These are phyloP conservation scores for Metarhizium robertsii DNA, from an alignment of 2,329 filamentous ascomycete species.

Conservation along the genomic window DNA sequence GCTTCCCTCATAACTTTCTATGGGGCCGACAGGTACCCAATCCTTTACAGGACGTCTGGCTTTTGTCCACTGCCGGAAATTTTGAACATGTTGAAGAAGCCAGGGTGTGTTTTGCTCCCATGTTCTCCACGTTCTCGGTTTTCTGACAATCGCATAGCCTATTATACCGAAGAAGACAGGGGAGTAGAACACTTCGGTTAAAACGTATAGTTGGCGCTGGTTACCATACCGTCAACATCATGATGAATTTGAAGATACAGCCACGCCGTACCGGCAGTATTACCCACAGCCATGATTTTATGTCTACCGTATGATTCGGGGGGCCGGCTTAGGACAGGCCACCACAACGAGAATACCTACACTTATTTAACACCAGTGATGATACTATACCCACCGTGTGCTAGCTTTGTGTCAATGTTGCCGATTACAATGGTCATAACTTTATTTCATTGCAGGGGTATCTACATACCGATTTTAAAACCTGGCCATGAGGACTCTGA, in stretches of 20 bases:
- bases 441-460: slow-evolving; percentile 19
- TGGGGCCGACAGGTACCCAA: slow-evolving; percentile 29
- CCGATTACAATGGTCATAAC: background rate
- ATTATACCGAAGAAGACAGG: slow-evolving; percentile 30
- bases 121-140: background rate
- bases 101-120: slow-evolving; percentile 19
- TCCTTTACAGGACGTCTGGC: slow-evolving; percentile 30
- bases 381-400: background rate
- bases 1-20: slow-evolving; percentile 57
- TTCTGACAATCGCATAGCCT: slow-evolving; percentile 20
- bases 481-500: background rate
- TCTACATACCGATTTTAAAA: slow-evolving; percentile 18
- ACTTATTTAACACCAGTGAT: background rate
- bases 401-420: background rate
- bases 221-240: slow-evolving; percentile 9
- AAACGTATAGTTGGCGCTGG: slow-evolving; percentile 23
- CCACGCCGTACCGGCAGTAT: background rate
- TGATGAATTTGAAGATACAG: background rate
- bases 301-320: background rate
- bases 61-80: slow-evolving; percentile 36
- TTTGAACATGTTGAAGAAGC: slow-evolving; percentile 40
- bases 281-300: background rate
- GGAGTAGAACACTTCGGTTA: slow-evolving; percentile 30
- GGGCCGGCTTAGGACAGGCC: no score
- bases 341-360: background rate